These are phyloP conservation scores for Penicillium sp. DNA, from an alignment of 2,329 filamentous ascomycete species.

Conservation along the genomic window DNA sequence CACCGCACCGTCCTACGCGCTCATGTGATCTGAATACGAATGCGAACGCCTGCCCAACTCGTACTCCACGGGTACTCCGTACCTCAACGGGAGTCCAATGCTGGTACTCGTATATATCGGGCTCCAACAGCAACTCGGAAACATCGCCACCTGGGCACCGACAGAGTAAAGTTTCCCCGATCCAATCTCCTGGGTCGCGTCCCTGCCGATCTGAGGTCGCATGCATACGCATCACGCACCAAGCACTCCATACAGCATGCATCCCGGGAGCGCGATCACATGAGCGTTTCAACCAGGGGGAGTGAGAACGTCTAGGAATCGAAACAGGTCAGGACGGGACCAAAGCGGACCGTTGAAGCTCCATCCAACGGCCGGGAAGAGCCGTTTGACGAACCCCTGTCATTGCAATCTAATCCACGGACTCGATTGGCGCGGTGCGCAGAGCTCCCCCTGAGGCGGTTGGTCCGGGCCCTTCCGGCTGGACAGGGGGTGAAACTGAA, in stretches of 20 bases:
- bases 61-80: not conserved
- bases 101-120: not conserved
- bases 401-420: not conserved
- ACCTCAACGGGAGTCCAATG: too few species aligned
- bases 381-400: constrained; percentile 11
- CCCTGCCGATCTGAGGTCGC: constrained; percentile 13
- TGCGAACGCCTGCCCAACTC: not conserved
- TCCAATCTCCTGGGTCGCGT: constrained; percentile 6
- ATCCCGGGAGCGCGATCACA: not conserved
- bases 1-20: too few species aligned
- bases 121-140: not conserved
- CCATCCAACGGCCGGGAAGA: constrained; percentile 26
- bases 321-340: constrained; percentile 8
- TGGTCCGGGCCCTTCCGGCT: constrained; percentile 8
- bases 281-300: not conserved
- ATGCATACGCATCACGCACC: not conserved
- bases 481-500: constrained; percentile 7
- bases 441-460: not conserved
- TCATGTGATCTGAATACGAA: constrained; percentile 2
- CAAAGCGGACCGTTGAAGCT: constrained; percentile 19
- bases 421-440: not conserved
- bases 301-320: not conserved
- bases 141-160: too few species aligned
- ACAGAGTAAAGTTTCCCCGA: not conserved
- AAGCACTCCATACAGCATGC: not conserved